phyloP scores from a whole-genome alignment of 164 flowering plant genomes.

The Kingdonia uniflora region DNA sequence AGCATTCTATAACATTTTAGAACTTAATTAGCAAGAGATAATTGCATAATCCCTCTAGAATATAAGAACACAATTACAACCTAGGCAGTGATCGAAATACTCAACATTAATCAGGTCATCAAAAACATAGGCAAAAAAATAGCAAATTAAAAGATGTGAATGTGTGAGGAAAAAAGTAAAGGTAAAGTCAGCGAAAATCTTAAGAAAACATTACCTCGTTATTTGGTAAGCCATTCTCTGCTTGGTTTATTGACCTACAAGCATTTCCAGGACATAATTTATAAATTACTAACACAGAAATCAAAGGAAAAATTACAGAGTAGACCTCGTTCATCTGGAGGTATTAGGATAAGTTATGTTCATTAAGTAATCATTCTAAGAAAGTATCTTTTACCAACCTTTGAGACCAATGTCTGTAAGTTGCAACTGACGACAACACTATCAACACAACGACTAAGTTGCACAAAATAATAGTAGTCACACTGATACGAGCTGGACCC shows the following conservation, averaged over 20 bases:
- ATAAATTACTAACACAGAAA: too few relatives aligned
- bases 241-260: conserved; percentile 29
- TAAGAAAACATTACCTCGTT: conserved; percentile 24
- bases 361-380: background rate
- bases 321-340: background rate
- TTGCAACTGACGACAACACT: conserved; percentile 44
- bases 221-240: conserved; percentile 11
- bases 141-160: background rate
- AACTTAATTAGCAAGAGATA: background rate
- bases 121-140: too few relatives aligned
- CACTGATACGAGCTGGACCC: conserved; percentile 50
- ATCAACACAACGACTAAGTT: conserved; percentile 37
- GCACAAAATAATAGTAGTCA: conserved; percentile 44
- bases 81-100: too few relatives aligned
- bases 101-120: too few relatives aligned
- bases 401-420: conserved; percentile 55
- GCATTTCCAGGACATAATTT: background rate
- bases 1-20: conserved; percentile 24
- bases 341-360: too few relatives aligned
- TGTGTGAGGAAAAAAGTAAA: background rate
- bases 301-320: background rate
- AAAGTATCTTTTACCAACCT: conserved; percentile 30
- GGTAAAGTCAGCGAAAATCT: background rate
- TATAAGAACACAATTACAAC: too few relatives aligned
- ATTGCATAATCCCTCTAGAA: background rate